Percentiles rank a stretch among this genome's conserved stretches.
Conservation (phyloP, 345 rosid species). For the Brassica rapa region DNA sequence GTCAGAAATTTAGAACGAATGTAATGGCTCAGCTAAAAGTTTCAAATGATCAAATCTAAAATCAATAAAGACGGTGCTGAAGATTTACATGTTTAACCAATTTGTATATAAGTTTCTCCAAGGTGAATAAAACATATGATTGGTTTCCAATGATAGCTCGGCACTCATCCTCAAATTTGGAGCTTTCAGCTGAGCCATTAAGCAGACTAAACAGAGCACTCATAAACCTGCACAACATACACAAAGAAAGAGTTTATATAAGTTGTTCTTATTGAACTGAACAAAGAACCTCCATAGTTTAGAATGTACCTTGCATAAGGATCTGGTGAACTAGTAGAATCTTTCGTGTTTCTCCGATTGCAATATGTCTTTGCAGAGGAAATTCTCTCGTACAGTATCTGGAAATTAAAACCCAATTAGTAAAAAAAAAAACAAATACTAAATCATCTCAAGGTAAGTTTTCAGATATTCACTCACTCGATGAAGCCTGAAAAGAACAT, state of each 20-base stretch:
- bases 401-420: neutral
- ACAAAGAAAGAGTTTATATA: neutral
- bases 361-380: slow-evolving; percentile 71
- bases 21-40: neutral
- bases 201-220: slow-evolving; percentile 77
- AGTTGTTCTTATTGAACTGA: neutral
- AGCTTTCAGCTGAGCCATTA: slow-evolving; percentile 86
- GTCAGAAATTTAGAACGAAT: neutral
- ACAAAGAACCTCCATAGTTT: neutral
- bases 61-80: neutral
- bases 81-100: slow-evolving; percentile 75
- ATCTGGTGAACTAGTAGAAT: slow-evolving; percentile 47
- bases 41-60: neutral
- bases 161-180: slow-evolving; percentile 97
- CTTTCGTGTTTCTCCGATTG: slow-evolving; percentile 50
- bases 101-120: slow-evolving; percentile 90
- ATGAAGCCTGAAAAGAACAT: slow-evolving; percentile 87
- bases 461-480: slow-evolving; percentile 52
- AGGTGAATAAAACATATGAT: slow-evolving; percentile 85
- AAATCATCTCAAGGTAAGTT: neutral
- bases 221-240: slow-evolving; percentile 62
- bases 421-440: neutral
- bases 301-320: slow-evolving; percentile 66
- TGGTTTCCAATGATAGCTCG: slow-evolving; percentile 92
- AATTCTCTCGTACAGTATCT: slow-evolving; percentile 86